Percentiles rank a stretch among this genome's conserved stretches.
These are phyloP conservation scores for Bocquillonia castaneifolia DNA, from an alignment of 441 rosid genomes.

Conservation along the genomic window DNA sequence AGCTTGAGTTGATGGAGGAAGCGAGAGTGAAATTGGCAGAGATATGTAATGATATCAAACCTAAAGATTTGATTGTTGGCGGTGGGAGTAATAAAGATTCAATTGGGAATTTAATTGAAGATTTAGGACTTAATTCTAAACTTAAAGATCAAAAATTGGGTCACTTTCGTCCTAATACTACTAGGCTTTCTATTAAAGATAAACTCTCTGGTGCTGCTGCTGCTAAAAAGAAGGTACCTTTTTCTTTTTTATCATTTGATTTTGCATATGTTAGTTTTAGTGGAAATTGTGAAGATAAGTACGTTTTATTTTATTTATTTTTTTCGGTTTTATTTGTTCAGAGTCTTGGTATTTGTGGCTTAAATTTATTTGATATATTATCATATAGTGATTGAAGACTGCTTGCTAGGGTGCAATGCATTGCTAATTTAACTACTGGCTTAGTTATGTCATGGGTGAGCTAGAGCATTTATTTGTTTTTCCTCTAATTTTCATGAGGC, in stretches of 20 bases:
- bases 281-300: neutral
- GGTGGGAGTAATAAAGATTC: no score
- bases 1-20: conserved; percentile 63
- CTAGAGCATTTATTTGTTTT: no score
- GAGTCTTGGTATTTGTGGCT: no score
- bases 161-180: conserved; percentile 28
- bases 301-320: no score
- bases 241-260: neutral
- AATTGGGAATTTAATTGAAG: conserved; percentile 64
- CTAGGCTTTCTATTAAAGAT: conserved; percentile 61
- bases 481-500: no score
- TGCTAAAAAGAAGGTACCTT: conserved; percentile 60
- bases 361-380: no score
- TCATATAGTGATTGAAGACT: no score
- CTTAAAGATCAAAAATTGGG: conserved; percentile 64
- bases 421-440: no score
- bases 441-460: no score
- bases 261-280: neutral
- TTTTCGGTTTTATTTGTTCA: no score
- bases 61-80: conserved; percentile 53
- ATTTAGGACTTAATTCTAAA: conserved; percentile 64
- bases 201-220: conserved; percentile 50
- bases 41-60: conserved; percentile 48
- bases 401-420: no score
- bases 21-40: conserved; percentile 67